Conservation (phyloP, 805 yeast genomes). For the Ogataea haglerorum region DNA sequence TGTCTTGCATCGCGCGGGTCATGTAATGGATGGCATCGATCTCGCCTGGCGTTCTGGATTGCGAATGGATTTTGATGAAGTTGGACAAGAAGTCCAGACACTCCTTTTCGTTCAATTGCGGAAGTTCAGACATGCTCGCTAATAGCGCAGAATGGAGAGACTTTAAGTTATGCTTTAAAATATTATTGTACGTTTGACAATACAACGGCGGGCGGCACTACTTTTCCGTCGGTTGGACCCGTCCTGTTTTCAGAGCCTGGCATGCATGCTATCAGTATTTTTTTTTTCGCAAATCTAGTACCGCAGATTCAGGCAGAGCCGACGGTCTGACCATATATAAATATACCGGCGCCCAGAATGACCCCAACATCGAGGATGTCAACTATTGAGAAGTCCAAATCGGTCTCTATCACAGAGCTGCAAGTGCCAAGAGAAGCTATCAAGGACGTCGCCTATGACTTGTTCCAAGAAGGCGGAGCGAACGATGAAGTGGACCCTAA, state of each 20-base stretch:
- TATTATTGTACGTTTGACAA: too few species aligned
- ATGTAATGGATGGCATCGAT: slow-evolving; percentile 29
- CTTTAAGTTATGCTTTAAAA: too few species aligned
- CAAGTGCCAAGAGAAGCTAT: slow-evolving; percentile 1
- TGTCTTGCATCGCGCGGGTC: slow-evolving; percentile 25
- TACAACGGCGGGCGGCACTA: not conserved
- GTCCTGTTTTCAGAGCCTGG: not conserved
- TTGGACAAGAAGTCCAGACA: slow-evolving; percentile 28
- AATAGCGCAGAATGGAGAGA: not conserved
- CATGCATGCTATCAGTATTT: not conserved
- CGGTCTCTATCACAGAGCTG: not conserved
- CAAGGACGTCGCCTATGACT: slow-evolving; percentile 11
- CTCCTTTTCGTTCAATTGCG: slow-evolving; percentile 23
- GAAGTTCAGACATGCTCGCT: slow-evolving; percentile 12
- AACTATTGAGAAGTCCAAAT: not conserved
- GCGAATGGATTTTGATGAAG: slow-evolving; percentile 31
- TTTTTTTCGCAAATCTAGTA: not conserved
- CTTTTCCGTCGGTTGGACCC: slow-evolving; percentile 1
- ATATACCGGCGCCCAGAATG: not conserved
- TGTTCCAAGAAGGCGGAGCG: slow-evolving; percentile 24
- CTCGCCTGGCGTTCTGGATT: slow-evolving; percentile 27
- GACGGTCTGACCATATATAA: not conserved
- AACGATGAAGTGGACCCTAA: slow-evolving; percentile 29
- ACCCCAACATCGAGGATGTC: not conserved
- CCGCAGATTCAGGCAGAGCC: not conserved